Evolutionary conservation across 257 asterid genomes (phyloP), one percentile per base, ranked within the genome.

Genomic region (Fraxinus excelsior): DNA sequence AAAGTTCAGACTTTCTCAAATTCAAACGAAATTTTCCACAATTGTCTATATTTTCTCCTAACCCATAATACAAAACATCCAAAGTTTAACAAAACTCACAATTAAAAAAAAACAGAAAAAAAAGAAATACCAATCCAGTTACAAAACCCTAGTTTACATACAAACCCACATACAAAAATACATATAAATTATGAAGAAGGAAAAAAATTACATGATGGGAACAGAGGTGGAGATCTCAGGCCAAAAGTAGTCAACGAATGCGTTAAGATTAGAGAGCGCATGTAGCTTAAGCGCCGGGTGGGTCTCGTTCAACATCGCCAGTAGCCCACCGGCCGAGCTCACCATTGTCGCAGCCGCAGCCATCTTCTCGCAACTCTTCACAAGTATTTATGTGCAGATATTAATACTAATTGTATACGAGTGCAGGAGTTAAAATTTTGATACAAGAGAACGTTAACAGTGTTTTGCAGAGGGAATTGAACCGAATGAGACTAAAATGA

Each of bases 141-240:
- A 68, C 21, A 67, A 70, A 75, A 53, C 2, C 74, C 21, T 29
- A 74, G 19, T 31, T 49, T 58, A 70, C 19, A 67, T 2, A 35
- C 23, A 16, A 10, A 19, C 25, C 23, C 10, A n/a, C 64, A 53
- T 19, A 18, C 26, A 53, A 16, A 4, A 53, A 53, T 5, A 53
- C 64, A 19, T 53, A 18, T 3, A 76, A 26, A 16, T 6, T 53
- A n/a, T 53, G 25, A 0, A n/a, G 7, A 46, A 42, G 49, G 29
- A 29, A 3, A 67, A 68, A 28, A 31, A 3, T 16, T 91, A 94
- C 99, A 92, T 91, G 75, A 87, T 81, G 1, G 92, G 94, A 34
- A 91, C 97, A 13, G 92, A 89, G n/a, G 97, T 90, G 46, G 99
- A 90, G 86, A 94, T 94, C 92, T 94, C 97, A 18, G 92, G 97